Percentiles rank a stretch among this genome's conserved stretches.
phyloP scores from a whole-genome alignment of 768 basidiomycete species.

The Tulasnella sp. region DNA sequence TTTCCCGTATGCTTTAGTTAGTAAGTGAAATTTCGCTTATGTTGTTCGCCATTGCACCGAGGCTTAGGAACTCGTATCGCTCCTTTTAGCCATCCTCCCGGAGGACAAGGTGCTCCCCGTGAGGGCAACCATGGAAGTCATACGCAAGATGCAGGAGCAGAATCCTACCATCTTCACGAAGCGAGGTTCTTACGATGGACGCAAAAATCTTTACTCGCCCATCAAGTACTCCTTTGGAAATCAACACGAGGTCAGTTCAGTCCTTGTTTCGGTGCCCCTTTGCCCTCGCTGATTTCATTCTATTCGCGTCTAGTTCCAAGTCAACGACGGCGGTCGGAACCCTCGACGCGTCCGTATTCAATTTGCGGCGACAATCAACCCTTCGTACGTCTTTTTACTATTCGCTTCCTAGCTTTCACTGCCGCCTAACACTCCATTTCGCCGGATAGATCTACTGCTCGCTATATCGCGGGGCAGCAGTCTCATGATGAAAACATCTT shows the following conservation, averaged over 20 bases:
- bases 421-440: neutral
- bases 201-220: slow-evolving; percentile 66
- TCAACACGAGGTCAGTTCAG: slow-evolving; percentile 36
- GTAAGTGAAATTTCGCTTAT: slow-evolving; percentile 31
- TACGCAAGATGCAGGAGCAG: slow-evolving; percentile 48
- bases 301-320: slow-evolving; percentile 46
- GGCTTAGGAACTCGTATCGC: slow-evolving; percentile 22
- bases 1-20: slow-evolving; percentile 31
- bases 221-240: slow-evolving; percentile 50
- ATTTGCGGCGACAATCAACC: slow-evolving; percentile 52
- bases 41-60: slow-evolving; percentile 7
- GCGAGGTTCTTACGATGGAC: slow-evolving; percentile 68
- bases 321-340: slow-evolving; percentile 40
- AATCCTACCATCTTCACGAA: slow-evolving; percentile 63
- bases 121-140: slow-evolving; percentile 61
- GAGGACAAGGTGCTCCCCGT: slow-evolving; percentile 63
- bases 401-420: neutral
- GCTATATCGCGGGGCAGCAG: slow-evolving; percentile 57
- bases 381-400: slow-evolving; percentile 35
- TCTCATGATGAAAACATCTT: slow-evolving; percentile 59
- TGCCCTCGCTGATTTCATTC: neutral
- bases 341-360: slow-evolving; percentile 44
- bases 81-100: slow-evolving; percentile 50
- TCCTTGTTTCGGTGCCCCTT: too few species aligned
- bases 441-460: slow-evolving; percentile 48